Evolutionary conservation across 805 yeast species (phyloP).

Genomic region (Hyphopichia homilentoma): DNA sequence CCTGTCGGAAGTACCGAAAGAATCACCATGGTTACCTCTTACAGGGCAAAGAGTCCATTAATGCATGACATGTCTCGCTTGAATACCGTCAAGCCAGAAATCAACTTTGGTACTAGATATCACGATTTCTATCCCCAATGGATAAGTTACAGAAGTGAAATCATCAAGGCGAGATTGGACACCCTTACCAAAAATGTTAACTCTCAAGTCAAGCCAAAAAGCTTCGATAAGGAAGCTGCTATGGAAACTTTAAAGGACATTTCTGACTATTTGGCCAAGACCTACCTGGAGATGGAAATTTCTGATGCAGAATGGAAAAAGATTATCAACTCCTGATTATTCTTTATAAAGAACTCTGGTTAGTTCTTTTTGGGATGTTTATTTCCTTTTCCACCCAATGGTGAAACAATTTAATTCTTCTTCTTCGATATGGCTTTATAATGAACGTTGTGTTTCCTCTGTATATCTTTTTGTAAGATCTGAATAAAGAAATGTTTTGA

Average conservation of each 20-base stretch:
- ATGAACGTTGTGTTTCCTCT: no score
- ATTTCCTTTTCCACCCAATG: no score
- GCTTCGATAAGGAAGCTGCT: slow-evolving; percentile 23
- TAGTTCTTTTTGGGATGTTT: no score
- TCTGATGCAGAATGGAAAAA: slow-evolving; percentile 12
- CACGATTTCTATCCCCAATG: slow-evolving; percentile 36
- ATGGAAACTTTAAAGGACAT: slow-evolving; percentile 17
- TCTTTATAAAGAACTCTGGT: no score
- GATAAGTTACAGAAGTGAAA: slow-evolving; percentile 27
- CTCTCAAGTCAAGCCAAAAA: slow-evolving; percentile 9
- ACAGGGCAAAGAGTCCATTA: slow-evolving; percentile 28
- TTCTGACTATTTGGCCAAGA: slow-evolving; percentile 17
- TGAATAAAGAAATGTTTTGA: no score
- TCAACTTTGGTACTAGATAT: slow-evolving; percentile 32
- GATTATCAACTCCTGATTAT: slow-evolving; percentile 4
- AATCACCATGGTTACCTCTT: slow-evolving; percentile 42
- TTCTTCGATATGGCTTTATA: no score
- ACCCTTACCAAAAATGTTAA: no score
- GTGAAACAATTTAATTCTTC: no score
- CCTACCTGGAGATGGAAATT: slow-evolving; percentile 26
- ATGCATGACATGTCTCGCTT: slow-evolving; percentile 29
- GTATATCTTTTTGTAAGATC: no score
- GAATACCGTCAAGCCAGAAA: slow-evolving; percentile 36
- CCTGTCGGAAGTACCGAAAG: slow-evolving; percentile 34
- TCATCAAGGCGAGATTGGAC: slow-evolving; percentile 22